Evolutionary conservation across 164 flowering plant genomes (phyloP), one percentile per base, ranked within the genome.

Genomic region (Magnolia kwangsiensis): DNA sequence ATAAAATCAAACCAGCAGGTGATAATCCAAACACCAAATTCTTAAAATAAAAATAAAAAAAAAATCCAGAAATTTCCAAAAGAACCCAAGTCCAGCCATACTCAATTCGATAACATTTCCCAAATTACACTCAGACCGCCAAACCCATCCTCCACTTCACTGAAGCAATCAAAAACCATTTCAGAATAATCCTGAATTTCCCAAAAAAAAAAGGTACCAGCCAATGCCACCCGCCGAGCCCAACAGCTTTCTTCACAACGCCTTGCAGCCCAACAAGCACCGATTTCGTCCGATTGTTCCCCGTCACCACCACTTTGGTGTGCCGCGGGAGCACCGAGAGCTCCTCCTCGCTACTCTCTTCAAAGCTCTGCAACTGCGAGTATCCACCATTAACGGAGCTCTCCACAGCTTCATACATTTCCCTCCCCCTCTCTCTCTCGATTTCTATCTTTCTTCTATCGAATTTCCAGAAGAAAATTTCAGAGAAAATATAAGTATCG

Each of bases 141-240:
- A 50, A 70, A 50, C 19, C 24, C 14, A 49, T 7, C 50, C 55
- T 18, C 8, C 23, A 50, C 8, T 50, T 19, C 58, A 19, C 11
- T 2, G 10, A 79, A 71, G 72, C 76, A 72, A 55, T 37, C 6
- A 51, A 55, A 51, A 50, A 51, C 67, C 50, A 68, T 8, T 13
- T 8, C 27, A 23, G 27, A 24, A 23, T 7, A 31, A 68, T 11
- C 72, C 23, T 9, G n/a, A 3, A 19, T 70, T 50, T 29, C n/a
- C 50, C 6, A 0, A 31, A 31, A 31, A 29, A 68, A 4, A 31
- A 29, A 68, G 1, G 50, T 89, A 95, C 98, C 93, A 95, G 98
- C 98, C 98, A 95, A 80, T 95, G 98, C 98, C 98, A 95, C 37
- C 98, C 98, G 76, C 98, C 98, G 63, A 91, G 93, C 8, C 98